Evolutionary conservation across 176 grass and related monocot genomes (phyloP).

Genomic region (Metroxylon sagu): DNA sequence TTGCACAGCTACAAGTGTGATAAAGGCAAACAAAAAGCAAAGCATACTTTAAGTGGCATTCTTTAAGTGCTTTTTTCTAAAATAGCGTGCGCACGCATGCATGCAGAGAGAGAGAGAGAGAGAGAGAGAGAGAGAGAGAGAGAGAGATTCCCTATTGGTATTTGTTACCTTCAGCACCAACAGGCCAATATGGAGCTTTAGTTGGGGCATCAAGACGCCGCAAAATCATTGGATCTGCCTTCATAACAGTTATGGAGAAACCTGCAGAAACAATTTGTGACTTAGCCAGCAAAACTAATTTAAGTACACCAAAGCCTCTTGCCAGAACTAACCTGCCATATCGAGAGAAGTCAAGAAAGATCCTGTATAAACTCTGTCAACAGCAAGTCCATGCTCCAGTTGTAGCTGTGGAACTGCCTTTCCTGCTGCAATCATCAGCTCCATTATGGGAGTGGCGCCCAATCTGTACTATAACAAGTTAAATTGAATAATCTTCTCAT

Average conservation of each 20-base stretch:
- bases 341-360: constrained; percentile 95
- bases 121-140: too few species aligned
- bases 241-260: constrained; percentile 94
- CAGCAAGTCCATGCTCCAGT: constrained; percentile 87
- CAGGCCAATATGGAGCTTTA: constrained; percentile 81
- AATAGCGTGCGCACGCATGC: too few species aligned
- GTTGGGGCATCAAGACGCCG: constrained; percentile 88
- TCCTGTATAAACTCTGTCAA: constrained; percentile 97
- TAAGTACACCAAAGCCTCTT: background rate
- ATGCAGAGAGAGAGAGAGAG: too few species aligned
- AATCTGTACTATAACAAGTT: constrained; percentile 44
- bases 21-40: too few species aligned
- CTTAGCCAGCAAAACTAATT: too few species aligned
- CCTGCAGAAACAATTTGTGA: constrained; percentile 30
- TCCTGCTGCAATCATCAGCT: constrained; percentile 93
- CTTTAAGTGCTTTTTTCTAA: too few species aligned
- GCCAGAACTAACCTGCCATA: constrained; percentile 78
- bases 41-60: too few species aligned
- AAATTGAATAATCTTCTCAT: background rate
- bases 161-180: constrained; percentile 80
- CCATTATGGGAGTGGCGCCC: constrained; percentile 88
- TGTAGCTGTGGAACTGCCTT: constrained; percentile 90
- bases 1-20: too few species aligned
- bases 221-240: constrained; percentile 65
- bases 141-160: too few species aligned